These are phyloP conservation scores for Penicillium sp. DNA, from an alignment of 2,329 filamentous ascomycete genomes.

Conservation along the genomic window DNA sequence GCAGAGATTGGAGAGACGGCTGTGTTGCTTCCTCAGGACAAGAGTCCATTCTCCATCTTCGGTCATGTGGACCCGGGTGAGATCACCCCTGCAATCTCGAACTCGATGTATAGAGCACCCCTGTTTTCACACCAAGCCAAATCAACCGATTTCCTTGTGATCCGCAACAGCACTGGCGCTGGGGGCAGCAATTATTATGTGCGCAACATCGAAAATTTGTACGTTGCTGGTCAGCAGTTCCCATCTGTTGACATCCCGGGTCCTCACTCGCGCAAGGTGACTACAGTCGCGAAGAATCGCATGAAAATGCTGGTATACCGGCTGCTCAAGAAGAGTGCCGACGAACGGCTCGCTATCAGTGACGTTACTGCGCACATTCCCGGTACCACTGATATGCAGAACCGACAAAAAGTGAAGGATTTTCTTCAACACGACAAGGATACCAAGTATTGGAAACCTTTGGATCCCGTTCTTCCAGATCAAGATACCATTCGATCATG, in stretches of 20 bases:
- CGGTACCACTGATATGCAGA: conserved; percentile 90
- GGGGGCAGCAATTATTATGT: conserved; percentile 77
- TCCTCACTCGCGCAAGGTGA: conserved; percentile 89
- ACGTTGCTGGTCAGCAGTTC: conserved; percentile 87
- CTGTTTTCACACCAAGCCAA: conserved; percentile 82
- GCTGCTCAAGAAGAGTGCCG: conserved; percentile 71
- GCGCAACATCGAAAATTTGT: conserved; percentile 84
- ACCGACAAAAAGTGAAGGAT: conserved; percentile 93
- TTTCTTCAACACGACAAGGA: conserved; percentile 90
- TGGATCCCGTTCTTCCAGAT: conserved; percentile 68
- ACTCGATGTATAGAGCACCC: conserved; percentile 90
- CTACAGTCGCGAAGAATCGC: conserved; percentile 92
- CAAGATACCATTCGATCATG: conserved; percentile 75
- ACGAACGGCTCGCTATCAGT: conserved; percentile 66
- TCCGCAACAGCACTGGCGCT: conserved; percentile 73
- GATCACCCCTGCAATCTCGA: conserved; percentile 84
- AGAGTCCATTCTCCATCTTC: conserved; percentile 92
- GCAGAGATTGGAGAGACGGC: conserved; percentile 81
- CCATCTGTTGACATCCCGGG: conserved; percentile 89
- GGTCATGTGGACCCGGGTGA: conserved; percentile 89
- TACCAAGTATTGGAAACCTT: conserved; percentile 78
- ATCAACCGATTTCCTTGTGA: conserved; percentile 77
- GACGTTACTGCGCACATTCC: conserved; percentile 89
- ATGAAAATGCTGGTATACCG: conserved; percentile 95
- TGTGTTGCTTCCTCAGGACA: conserved; percentile 85